phyloP scores from a whole-genome alignment of 202 grass and related monocot species.

The Panicum virgatum region DNA sequence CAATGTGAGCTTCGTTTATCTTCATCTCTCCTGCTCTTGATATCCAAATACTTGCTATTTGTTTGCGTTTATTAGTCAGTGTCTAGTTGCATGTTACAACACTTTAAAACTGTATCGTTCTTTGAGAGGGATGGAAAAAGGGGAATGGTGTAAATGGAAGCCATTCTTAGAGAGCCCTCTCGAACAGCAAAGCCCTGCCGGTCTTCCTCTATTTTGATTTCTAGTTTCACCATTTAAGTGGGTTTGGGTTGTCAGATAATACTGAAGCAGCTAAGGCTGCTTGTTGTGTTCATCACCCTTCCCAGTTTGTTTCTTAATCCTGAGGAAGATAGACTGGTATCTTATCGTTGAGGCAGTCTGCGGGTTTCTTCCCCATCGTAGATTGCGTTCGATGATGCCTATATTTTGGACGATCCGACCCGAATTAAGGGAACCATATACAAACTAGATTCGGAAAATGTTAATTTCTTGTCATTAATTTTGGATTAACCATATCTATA shows the following conservation, averaged over 20 bases:
- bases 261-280: slow-evolving; percentile 6
- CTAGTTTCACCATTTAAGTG: slow-evolving; percentile 25
- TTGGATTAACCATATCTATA: no score
- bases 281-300: slow-evolving; percentile 1
- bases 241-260: slow-evolving; percentile 20
- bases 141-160: slow-evolving; percentile 50
- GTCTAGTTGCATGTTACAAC: slow-evolving; percentile 7
- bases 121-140: slow-evolving; percentile 54
- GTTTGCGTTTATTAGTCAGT: background rate
- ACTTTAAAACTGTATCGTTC: background rate
- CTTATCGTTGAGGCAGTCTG: slow-evolving; percentile 43
- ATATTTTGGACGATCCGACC: background rate
- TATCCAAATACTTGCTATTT: background rate
- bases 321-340: slow-evolving; percentile 6
- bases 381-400: slow-evolving; percentile 46
- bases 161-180: slow-evolving; percentile 75
- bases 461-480: background rate
- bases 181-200: slow-evolving; percentile 41
- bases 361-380: background rate
- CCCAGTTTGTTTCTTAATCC: slow-evolving; percentile 30
- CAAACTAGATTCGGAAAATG: background rate
- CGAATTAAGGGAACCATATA: background rate
- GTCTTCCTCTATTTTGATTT: slow-evolving; percentile 37
- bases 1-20: slow-evolving; percentile 31
- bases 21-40: background rate